phyloP scores from a whole-genome alignment of 2,329 filamentous ascomycete species.

The Thermothelomyces thermophilus region DNA sequence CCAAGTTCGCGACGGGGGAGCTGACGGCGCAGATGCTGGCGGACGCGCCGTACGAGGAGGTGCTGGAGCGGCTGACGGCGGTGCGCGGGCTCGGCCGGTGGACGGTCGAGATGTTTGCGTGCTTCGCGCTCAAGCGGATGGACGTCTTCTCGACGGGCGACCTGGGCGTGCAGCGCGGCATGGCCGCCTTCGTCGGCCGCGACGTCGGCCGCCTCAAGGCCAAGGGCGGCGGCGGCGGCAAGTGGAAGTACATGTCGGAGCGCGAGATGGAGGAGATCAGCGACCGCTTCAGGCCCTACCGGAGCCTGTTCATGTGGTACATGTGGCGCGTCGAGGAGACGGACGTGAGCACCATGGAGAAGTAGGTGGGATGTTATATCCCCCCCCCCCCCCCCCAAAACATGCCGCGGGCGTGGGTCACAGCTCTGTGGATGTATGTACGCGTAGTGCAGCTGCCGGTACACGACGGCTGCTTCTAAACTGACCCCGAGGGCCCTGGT shows the following conservation, averaged over 20 bases:
- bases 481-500: too few relatives aligned
- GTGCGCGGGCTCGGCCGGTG: conserved; percentile 83
- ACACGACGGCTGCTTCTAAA: too few relatives aligned
- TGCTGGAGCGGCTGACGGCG: conserved; percentile 73
- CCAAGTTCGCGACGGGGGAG: conserved; percentile 71
- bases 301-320: conserved; percentile 96
- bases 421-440: too few relatives aligned
- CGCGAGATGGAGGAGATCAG: conserved; percentile 82
- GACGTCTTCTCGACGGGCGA: conserved; percentile 93
- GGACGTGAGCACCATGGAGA: conserved; percentile 58
- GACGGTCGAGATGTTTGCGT: conserved; percentile 98
- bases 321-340: conserved; percentile 88
- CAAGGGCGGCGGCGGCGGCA: conserved; percentile 54
- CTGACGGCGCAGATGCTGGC: conserved; percentile 70
- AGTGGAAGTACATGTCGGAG: conserved; percentile 98
- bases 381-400: too few relatives aligned
- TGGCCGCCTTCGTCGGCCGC: conserved; percentile 78
- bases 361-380: conserved; percentile 20
- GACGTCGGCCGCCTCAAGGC: conserved; percentile 77
- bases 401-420: too few relatives aligned
- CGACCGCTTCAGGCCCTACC: conserved; percentile 76
- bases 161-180: conserved; percentile 87
- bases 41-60: conserved; percentile 74
- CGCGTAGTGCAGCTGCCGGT: too few relatives aligned
- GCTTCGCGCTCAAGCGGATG: conserved; percentile 87